These are phyloP conservation scores for Chalciporus pseudorubinellus DNA, from an alignment of 768 basidiomycete genomes.

Conservation along the genomic window DNA sequence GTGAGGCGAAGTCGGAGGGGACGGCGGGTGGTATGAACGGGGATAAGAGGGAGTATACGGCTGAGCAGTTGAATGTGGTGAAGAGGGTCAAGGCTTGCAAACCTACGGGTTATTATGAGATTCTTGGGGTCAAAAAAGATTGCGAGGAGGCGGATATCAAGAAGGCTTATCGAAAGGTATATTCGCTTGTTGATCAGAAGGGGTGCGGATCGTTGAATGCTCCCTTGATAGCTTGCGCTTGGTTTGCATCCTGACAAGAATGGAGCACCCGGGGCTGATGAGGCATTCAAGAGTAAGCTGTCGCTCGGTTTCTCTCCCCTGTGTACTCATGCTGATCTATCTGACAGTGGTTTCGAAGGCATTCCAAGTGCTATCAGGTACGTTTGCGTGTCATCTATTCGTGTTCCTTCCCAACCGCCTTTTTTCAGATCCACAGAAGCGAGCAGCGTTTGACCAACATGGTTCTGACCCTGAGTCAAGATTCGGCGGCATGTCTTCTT, in stretches of 20 bases:
- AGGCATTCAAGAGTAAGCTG: constrained; percentile 91
- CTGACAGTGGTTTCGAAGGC: constrained; percentile 92
- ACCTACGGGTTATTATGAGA: constrained; percentile 91
- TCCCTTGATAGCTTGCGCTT: constrained; percentile 64
- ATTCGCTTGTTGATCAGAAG: constrained; percentile 21
- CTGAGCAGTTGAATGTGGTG: constrained; percentile 80
- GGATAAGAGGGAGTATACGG: constrained; percentile 83
- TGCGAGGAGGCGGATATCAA: constrained; percentile 86
- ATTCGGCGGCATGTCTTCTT: constrained; percentile 64
- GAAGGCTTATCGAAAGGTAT: constrained; percentile 94
- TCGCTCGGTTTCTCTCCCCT: background rate
- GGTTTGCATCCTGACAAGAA: constrained; percentile 92
- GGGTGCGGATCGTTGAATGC: constrained; percentile 7
- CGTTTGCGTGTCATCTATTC: background rate
- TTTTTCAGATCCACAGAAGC: constrained; percentile 75
- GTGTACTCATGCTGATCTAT: constrained; percentile 5
- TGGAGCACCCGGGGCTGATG: constrained; percentile 96
- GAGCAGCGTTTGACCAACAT: constrained; percentile 79
- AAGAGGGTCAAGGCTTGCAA: constrained; percentile 84
- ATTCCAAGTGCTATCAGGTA: constrained; percentile 89
- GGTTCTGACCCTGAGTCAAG: constrained; percentile 90
- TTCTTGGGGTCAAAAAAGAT: constrained; percentile 71
- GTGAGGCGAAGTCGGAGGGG: constrained; percentile 39
- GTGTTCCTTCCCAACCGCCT: constrained; percentile 5
- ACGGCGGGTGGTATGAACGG: constrained; percentile 63